Conservation (phyloP, 805 yeast species). For the Pichia insulana region DNA sequence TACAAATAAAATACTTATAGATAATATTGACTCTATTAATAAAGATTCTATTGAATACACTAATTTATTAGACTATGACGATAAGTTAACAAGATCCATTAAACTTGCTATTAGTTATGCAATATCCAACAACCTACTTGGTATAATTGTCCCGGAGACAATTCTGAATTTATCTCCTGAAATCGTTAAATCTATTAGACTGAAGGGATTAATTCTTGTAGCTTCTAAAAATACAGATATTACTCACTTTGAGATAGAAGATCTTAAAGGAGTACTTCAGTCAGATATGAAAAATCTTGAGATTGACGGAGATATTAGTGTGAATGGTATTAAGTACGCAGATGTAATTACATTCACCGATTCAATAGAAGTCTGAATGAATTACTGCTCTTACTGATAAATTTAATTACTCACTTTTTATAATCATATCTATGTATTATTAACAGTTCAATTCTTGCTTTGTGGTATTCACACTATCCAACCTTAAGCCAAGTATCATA, state of each 20-base stretch:
- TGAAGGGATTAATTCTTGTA: conserved; percentile 77
- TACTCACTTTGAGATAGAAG: conserved; percentile 5
- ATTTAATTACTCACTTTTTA: background rate
- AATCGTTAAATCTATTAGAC: conserved; percentile 63
- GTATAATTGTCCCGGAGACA: conserved; percentile 68
- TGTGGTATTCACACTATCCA: background rate
- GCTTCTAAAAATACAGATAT: conserved; percentile 27
- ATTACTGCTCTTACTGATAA: no score
- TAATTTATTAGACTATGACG: conserved; percentile 28
- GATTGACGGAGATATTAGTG: conserved; percentile 32
- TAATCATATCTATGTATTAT: background rate
- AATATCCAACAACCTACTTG: conserved; percentile 72
- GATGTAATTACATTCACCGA: conserved; percentile 62
- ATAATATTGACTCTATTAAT: conserved; percentile 29
- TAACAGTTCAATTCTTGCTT: background rate
- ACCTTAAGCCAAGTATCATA: no score
- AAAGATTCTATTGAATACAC: conserved; percentile 28
- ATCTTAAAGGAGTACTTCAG: conserved; percentile 12
- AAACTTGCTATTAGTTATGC: conserved; percentile 81
- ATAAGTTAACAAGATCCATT: conserved; percentile 52
- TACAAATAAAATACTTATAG: conserved; percentile 23
- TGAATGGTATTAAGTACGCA: conserved; percentile 59
- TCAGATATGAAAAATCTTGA: conserved; percentile 7
- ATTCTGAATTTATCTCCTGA: conserved; percentile 67
- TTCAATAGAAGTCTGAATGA: conserved; percentile 30